A percentile compares a stretch with the other conserved stretches of the same genome.
These are phyloP conservation scores for Pichia sp. DNA, from an alignment of 1,139 yeast genomes.

Conservation along the genomic window DNA sequence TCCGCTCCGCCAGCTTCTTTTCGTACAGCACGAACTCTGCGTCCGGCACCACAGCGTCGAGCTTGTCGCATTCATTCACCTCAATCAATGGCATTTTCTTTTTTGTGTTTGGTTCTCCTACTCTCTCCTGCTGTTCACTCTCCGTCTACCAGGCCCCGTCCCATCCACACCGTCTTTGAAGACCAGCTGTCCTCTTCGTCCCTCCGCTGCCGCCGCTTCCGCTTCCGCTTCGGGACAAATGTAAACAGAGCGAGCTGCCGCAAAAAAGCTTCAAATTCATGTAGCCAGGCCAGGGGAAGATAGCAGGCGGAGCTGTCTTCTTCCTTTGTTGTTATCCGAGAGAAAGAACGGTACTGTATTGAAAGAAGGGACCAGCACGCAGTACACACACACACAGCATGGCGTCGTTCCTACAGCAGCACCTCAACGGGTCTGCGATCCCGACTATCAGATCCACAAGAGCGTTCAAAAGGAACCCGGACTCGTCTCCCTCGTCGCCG, in stretches of 20 bases:
- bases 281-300: neutral
- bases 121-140: neutral
- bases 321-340: neutral
- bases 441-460: conserved; percentile 31
- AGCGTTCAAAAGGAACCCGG: conserved; percentile 28
- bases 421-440: conserved; percentile 27
- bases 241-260: neutral
- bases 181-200: neutral
- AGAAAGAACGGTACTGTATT: too few species aligned
- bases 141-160: neutral
- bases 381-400: neutral
- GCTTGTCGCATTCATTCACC: conserved; percentile 24
- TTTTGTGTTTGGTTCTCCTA: neutral
- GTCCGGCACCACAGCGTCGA: conserved; percentile 23
- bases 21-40: conserved; percentile 5
- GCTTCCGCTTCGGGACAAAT: neutral
- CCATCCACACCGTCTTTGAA: neutral
- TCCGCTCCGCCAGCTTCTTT: neutral
- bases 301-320: neutral
- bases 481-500: conserved; percentile 25
- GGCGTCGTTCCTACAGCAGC: conserved; percentile 28
- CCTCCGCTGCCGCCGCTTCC: neutral
- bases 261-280: neutral
- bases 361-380: too few species aligned
- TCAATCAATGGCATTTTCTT: conserved; percentile 22